These are phyloP conservation scores for Camelina sativa DNA, from an alignment of 345 rosid genomes.

Conservation along the genomic window DNA sequence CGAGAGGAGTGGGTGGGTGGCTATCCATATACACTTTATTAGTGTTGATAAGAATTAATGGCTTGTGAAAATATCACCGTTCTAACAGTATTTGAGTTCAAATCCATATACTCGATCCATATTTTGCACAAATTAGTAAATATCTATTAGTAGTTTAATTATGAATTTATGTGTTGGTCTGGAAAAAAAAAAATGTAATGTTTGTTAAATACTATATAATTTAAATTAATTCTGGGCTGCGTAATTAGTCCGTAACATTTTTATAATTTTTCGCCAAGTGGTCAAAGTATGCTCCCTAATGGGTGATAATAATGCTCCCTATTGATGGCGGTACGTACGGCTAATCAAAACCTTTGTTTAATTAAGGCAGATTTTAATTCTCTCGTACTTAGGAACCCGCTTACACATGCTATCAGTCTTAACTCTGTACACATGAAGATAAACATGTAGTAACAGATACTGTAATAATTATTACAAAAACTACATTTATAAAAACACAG, in stretches of 20 bases:
- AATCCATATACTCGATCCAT: too few relatives aligned
- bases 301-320: constrained; percentile 19
- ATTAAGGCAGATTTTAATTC: constrained; percentile 24
- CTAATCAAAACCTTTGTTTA: constrained; percentile 35
- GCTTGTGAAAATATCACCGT: too few relatives aligned
- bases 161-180: too few relatives aligned
- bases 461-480: not conserved
- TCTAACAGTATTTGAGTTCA: too few relatives aligned
- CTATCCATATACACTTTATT: constrained; percentile 25
- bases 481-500: not conserved
- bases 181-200: not conserved
- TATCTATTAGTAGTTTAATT: too few relatives aligned
- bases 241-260: constrained; percentile 3
- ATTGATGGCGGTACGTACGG: constrained; percentile 31
- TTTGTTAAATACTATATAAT: not conserved
- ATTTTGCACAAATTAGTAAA: too few relatives aligned
- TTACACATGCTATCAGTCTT: constrained; percentile 16
- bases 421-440: not conserved
- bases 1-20: constrained; percentile 43
- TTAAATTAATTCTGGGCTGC: not conserved
- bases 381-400: constrained; percentile 30
- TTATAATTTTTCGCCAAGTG: constrained; percentile 10
- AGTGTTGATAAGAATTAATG: too few relatives aligned
- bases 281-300: constrained; percentile 30
- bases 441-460: not conserved